Evolutionary conservation across 805 yeast species (phyloP).

Genomic region (Wickerhamomyces tratensis): DNA sequence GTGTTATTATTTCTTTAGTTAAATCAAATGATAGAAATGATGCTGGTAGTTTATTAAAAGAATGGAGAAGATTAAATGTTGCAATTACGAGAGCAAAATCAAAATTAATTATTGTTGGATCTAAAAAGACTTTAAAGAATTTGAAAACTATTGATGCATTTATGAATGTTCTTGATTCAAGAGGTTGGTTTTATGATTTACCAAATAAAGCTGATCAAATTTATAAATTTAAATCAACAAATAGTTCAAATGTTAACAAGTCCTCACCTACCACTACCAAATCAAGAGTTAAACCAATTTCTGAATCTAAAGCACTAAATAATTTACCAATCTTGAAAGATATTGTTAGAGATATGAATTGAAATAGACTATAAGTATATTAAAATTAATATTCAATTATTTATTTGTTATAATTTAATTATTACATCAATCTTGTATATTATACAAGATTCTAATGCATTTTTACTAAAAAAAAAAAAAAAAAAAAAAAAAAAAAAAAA

Average conservation of each 20-base stretch:
- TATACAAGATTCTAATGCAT: too few relatives aligned
- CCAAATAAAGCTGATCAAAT: constrained; percentile 24
- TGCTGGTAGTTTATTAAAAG: constrained; percentile 73
- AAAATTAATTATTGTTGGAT: constrained; percentile 79
- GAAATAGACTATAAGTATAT: too few relatives aligned
- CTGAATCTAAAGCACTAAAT: constrained; percentile 8
- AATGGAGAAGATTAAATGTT: constrained; percentile 90
- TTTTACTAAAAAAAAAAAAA: too few relatives aligned
- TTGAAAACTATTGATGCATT: constrained; percentile 48
- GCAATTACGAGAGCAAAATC: constrained; percentile 87
- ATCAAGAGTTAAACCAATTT: constrained; percentile 1
- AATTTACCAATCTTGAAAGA: constrained; percentile 9
- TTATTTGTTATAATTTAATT: too few relatives aligned
- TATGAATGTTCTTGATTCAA: constrained; percentile 42
- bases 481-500: too few relatives aligned
- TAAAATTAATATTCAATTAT: too few relatives aligned
- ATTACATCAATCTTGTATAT: too few relatives aligned
- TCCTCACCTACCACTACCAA: neutral
- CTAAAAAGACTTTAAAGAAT: constrained; percentile 47
- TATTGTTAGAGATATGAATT: constrained; percentile 10
- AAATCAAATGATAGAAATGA: constrained; percentile 57
- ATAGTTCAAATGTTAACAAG: constrained; percentile 1
- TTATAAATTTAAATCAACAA: constrained; percentile 1
- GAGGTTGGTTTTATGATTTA: constrained; percentile 56
- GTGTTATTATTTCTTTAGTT: constrained; percentile 83